Percentiles rank a stretch among this genome's conserved stretches.
phyloP scores from a whole-genome alignment of 1,284 basidiomycete genomes.

The Peniophora sp. region DNA sequence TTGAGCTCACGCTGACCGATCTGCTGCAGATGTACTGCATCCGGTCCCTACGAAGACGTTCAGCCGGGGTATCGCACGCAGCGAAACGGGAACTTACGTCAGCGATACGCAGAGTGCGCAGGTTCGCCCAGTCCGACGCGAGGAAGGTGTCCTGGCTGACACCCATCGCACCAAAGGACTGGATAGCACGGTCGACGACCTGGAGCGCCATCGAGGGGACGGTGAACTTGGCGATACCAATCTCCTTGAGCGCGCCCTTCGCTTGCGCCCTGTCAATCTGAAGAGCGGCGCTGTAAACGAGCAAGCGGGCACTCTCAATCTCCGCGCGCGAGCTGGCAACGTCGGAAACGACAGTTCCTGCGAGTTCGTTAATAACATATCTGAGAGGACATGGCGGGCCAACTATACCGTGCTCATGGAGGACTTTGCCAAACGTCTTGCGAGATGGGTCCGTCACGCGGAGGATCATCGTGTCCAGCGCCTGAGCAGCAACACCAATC shows the following conservation, averaged over 20 bases:
- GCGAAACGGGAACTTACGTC: constrained; percentile 68
- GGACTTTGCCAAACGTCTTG: constrained; percentile 90
- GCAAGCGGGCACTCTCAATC: constrained; percentile 80
- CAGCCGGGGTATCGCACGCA: too few relatives aligned
- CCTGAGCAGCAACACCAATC: constrained; percentile 81
- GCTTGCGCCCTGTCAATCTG: constrained; percentile 90
- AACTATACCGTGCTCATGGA: constrained; percentile 80
- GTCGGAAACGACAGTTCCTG: constrained; percentile 83
- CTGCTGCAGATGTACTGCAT: constrained; percentile 91
- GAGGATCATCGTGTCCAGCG: constrained; percentile 83
- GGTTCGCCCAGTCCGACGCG: constrained; percentile 69
- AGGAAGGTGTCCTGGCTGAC: constrained; percentile 86
- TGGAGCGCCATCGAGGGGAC: constrained; percentile 84
- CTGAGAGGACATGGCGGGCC: background rate
- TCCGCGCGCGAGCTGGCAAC: constrained; percentile 91
- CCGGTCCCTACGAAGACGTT: constrained; percentile 61
- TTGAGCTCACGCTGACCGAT: constrained; percentile 83
- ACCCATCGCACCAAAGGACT: constrained; percentile 92
- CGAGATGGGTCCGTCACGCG: constrained; percentile 88
- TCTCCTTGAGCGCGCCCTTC: constrained; percentile 95
- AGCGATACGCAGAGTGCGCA: constrained; percentile 85
- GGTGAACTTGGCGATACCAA: constrained; percentile 95
- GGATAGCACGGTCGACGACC: constrained; percentile 92
- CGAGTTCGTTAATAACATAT: background rate
- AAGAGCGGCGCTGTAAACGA: constrained; percentile 90